Evolutionary conservation across 1,139 yeast genomes (phyloP), one percentile per base, ranked within the genome.

Genomic region (Yamadazyma diospyri): DNA sequence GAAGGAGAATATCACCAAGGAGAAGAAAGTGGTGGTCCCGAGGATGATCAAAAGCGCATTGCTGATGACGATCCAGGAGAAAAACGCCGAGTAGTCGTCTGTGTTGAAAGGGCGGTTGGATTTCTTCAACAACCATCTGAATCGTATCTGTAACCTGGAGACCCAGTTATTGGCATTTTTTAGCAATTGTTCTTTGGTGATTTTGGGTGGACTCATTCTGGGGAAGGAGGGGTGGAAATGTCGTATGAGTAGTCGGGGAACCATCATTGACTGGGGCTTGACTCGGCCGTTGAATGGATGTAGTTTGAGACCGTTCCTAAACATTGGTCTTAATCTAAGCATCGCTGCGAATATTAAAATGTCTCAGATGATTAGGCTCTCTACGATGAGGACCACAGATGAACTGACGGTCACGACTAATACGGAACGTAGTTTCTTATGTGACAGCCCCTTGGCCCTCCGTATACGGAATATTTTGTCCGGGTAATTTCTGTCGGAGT

Each of bases 31-130:
- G 2, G 98, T 92, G 7, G 97, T 89, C 11, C 89, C 96, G 17
- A 88, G 61, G 24, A 87, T 63, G 38, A 92, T 72, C 57, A 94
- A 65, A 9, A 87, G 58, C 3, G 83, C 81, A 50, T 92, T 89
- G 4, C 96, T 94, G 50, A 92, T 81, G 25, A 92, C 73, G 19
- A 92, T 62, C 96, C 97, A 88, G 6, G 95, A 85, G 43, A 89
- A 77, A 41, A 92, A 68, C 3, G 97, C 97, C 23, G 89, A 76
- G 38, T 87, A 75, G 48, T 89, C 97, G 57, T 89, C 97, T 16
- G 85, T 77, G 49, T 83, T 87, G 58, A 84, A 83, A 1, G 96
- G 96, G 15, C 72, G 53, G 36, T 67, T 64, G 12, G 71, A 64
- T 32, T 55, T 51, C 36, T 69, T 81, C 38, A 88, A 57, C 2